phyloP scores from a whole-genome alignment of 2,329 filamentous ascomycete species.

The Phialophora expanda region DNA sequence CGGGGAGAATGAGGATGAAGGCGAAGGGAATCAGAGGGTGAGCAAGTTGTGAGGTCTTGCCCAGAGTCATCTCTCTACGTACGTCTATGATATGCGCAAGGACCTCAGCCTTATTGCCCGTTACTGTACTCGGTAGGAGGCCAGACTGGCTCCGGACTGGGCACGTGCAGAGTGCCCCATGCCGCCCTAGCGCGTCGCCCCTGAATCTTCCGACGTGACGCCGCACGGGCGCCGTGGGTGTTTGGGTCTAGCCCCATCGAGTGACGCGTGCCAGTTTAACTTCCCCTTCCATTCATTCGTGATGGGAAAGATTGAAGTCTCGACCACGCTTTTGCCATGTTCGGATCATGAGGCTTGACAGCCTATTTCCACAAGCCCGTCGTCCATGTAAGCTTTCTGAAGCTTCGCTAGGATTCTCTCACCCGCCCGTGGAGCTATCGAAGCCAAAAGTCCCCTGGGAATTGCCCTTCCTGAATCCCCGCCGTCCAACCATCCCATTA shows the following conservation, averaged over 20 bases:
- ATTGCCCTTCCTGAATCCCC: not conserved
- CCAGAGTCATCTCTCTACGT: not conserved
- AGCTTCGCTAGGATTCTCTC: constrained; percentile 1
- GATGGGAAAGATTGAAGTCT: not conserved
- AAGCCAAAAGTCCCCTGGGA: constrained; percentile 2
- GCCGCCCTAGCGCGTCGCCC: not conserved
- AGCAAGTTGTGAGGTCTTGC: constrained; percentile 16
- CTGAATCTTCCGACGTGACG: not conserved
- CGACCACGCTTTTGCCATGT: not conserved
- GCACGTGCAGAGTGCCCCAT: too few species aligned
- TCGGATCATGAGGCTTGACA: not conserved
- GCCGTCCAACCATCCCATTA: too few species aligned
- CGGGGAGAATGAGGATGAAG: constrained; percentile 8
- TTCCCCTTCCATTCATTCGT: not conserved
- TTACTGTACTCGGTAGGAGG: too few species aligned
- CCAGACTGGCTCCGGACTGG: too few species aligned
- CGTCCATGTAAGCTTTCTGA: constrained; percentile 14
- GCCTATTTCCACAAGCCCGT: constrained; percentile 5
- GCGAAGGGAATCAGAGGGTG: not conserved
- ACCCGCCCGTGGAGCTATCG: constrained; percentile 10
- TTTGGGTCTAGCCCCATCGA: not conserved
- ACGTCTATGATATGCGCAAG: too few species aligned
- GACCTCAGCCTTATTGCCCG: too few species aligned
- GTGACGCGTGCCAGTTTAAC: not conserved
- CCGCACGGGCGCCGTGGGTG: not conserved